A percentile compares a stretch with the other conserved stretches of the same genome.
phyloP scores from a whole-genome alignment of 768 basidiomycete species.

The Mycena capillaripes region DNA sequence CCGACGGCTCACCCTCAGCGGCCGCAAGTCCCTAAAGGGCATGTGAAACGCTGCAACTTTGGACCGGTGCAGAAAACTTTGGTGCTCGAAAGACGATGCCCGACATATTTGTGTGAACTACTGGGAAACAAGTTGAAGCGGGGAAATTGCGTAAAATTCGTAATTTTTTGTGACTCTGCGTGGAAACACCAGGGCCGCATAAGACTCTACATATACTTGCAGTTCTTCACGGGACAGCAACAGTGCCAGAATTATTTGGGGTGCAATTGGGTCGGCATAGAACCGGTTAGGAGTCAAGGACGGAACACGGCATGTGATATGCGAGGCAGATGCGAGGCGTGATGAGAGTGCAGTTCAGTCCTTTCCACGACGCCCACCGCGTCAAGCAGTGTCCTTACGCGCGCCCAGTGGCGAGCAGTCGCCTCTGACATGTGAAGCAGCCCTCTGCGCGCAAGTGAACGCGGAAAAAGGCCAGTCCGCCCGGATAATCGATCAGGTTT shows the following conservation, averaged over 20 bases:
- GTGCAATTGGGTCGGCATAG: background rate
- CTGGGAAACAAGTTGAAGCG: too few relatives aligned
- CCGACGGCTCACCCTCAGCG: background rate
- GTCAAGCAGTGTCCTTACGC: background rate
- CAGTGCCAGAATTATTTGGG: too few relatives aligned
- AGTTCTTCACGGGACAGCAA: too few relatives aligned
- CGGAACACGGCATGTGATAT: background rate
- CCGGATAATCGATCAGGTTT: constrained; percentile 3
- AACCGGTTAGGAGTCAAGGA: background rate
- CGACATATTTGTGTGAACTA: too few relatives aligned
- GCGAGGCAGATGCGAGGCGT: background rate
- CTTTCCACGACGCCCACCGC: constrained; percentile 7
- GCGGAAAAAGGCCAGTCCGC: constrained; percentile 8
- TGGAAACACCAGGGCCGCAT: too few relatives aligned
- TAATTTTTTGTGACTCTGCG: too few relatives aligned
- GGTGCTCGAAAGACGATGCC: too few relatives aligned
- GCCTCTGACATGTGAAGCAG: background rate
- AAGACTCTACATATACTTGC: too few relatives aligned
- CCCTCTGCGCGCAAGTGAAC: background rate
- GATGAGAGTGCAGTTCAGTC: background rate
- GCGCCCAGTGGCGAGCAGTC: constrained; percentile 15
- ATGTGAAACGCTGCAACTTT: constrained; percentile 4
- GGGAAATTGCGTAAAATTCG: too few relatives aligned
- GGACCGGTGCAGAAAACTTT: too few relatives aligned
- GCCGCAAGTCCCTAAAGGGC: background rate